These are phyloP conservation scores for Plasmodium falciparum DNA, from an alignment of 169 alveolate species.

Conservation along the genomic window DNA sequence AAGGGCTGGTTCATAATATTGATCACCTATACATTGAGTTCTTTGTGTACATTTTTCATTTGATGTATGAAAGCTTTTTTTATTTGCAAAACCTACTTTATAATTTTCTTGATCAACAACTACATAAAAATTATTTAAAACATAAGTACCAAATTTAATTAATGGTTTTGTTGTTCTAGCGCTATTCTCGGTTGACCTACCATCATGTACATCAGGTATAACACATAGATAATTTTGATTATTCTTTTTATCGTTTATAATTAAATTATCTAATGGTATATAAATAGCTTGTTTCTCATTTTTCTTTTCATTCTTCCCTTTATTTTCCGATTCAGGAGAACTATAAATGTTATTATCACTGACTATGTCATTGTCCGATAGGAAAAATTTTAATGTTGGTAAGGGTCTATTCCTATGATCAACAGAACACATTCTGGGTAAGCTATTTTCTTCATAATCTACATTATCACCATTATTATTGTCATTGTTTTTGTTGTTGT, in stretches of 20 bases:
- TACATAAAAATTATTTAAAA: constrained; percentile 80
- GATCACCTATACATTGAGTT: constrained; percentile 82
- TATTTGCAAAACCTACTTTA: constrained; percentile 80
- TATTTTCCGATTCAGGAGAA: not conserved
- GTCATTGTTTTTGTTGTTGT: too few relatives aligned
- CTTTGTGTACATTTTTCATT: constrained; percentile 76
- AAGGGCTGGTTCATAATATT: constrained; percentile 82
- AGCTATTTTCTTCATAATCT: constrained; percentile 13
- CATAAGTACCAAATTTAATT: constrained; percentile 84
- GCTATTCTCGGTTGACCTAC: constrained; percentile 42
- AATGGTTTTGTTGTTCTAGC: constrained; percentile 82
- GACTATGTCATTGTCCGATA: constrained; percentile 73
- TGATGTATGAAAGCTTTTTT: constrained; percentile 55
- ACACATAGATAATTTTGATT: constrained; percentile 76
- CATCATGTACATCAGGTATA: constrained; percentile 79
- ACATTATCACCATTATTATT: not conserved
- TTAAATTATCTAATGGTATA: constrained; percentile 78
- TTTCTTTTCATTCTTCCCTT: not conserved
- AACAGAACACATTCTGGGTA: constrained; percentile 78
- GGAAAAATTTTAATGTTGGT: constrained; percentile 53
- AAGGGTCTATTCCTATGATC: constrained; percentile 44
- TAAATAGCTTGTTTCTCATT: constrained; percentile 66
- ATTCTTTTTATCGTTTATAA: constrained; percentile 43
- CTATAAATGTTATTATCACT: constrained; percentile 68
- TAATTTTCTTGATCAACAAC: constrained; percentile 82